Evolutionary conservation across 306 rosid genomes (phyloP).

Genomic region (Begonia fuchsioides): DNA sequence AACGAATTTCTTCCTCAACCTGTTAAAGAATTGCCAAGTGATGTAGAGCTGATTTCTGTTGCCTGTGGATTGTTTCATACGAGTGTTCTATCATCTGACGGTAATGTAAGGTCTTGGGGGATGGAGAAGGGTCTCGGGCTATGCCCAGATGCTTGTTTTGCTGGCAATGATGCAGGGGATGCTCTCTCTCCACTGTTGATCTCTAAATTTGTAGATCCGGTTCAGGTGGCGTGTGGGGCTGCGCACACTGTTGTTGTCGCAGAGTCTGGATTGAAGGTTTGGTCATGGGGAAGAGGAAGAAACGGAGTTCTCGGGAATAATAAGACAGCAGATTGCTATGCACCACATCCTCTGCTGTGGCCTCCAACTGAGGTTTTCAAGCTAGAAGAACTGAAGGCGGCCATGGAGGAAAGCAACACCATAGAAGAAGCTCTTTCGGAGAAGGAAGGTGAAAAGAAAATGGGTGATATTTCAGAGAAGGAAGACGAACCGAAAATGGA

Average conservation of each 20-base stretch:
- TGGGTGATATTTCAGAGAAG: conserved; percentile 24
- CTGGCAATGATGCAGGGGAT: conserved; percentile 49
- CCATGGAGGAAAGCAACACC: conserved; percentile 21
- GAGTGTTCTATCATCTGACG: conserved; percentile 61
- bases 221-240: conserved; percentile 75
- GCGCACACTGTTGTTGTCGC: conserved; percentile 77
- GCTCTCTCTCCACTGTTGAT: conserved; percentile 49
- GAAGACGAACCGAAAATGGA: conserved; percentile 24
- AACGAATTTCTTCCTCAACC: conserved; percentile 34
- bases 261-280: conserved; percentile 43
- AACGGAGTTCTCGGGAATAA: conserved; percentile 84
- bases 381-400: conserved; percentile 29
- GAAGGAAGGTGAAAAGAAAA: conserved; percentile 19
- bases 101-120: conserved; percentile 96
- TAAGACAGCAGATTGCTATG: conserved; percentile 31
- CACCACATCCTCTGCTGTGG: conserved; percentile 50
- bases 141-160: conserved; percentile 63
- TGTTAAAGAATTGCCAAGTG: conserved; percentile 49
- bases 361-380: conserved; percentile 40
- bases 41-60: conserved; percentile 27
- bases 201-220: conserved; percentile 39
- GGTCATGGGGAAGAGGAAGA: conserved; percentile 97
- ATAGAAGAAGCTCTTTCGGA: conserved; percentile 16
- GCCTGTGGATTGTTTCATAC: conserved; percentile 91
- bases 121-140: conserved; percentile 95